A percentile compares a stretch with the other conserved stretches of the same genome.
phyloP scores from a whole-genome alignment of 2,329 filamentous ascomycete species.

The Nemania diffusa region DNA sequence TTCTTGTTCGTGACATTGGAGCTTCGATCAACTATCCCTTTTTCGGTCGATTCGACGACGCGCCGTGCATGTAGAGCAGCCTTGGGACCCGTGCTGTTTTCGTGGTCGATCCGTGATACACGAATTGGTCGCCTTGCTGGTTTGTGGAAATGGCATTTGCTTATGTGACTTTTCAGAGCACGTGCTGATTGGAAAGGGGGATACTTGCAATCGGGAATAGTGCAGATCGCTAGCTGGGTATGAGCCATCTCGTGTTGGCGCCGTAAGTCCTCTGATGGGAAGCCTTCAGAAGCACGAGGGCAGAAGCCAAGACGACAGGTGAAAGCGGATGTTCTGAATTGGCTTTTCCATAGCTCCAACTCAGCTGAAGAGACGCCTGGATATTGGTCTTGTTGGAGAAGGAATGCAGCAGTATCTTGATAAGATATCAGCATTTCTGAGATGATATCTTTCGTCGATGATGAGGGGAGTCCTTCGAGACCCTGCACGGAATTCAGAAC shows the following conservation, averaged over 20 bases:
- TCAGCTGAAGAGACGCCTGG: conserved; percentile 4
- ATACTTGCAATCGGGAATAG: conserved; percentile 16
- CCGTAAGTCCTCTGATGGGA: conserved; percentile 9
- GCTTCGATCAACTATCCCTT: too few species aligned
- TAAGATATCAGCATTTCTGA: neutral
- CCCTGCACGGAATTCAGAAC: neutral
- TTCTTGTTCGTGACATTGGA: too few species aligned
- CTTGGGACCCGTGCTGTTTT: neutral
- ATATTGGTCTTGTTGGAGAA: conserved; percentile 9
- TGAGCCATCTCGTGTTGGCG: conserved; percentile 20
- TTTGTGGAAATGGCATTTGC: conserved; percentile 6
- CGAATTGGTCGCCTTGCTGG: conserved; percentile 10
- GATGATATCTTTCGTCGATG: neutral
- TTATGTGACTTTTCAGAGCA: conserved; percentile 10
- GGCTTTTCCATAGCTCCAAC: conserved; percentile 12
- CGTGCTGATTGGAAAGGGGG: conserved; percentile 6
- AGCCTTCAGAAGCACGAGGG: conserved; percentile 18
- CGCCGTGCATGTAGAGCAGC: too few species aligned
- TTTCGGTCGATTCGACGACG: too few species aligned
- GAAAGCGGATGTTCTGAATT: conserved; percentile 17
- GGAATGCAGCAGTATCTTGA: neutral
- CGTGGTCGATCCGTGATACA: neutral
- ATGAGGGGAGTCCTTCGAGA: neutral
- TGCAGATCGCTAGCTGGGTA: conserved; percentile 5
- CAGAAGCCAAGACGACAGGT: conserved; percentile 21